These are phyloP conservation scores for Vigna radiata DNA, from an alignment of 306 rosid species.

Conservation along the genomic window DNA sequence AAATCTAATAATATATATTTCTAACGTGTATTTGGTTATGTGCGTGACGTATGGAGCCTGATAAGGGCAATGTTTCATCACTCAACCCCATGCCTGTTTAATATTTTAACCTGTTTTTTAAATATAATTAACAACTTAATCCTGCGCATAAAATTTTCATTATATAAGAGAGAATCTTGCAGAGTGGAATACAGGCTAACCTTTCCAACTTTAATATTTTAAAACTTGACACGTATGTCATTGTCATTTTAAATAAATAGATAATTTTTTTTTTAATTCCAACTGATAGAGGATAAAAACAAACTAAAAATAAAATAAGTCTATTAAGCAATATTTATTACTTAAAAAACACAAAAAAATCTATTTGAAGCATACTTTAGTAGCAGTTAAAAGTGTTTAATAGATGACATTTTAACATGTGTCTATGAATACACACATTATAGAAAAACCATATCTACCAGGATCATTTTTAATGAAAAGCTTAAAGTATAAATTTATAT, in stretches of 20 bases:
- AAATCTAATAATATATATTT: neutral
- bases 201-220: neutral
- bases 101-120: neutral
- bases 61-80: slow-evolving; percentile 7
- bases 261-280: too few species aligned
- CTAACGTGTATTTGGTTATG: neutral
- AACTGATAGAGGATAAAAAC: too few species aligned
- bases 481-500: neutral
- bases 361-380: neutral
- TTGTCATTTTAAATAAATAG: too few species aligned
- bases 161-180: neutral
- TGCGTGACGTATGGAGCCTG: slow-evolving; percentile 13
- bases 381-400: neutral
- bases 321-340: neutral
- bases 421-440: neutral
- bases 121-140: neutral
- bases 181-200: neutral
- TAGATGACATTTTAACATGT: neutral
- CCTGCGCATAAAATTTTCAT: neutral
- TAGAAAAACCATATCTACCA: too few species aligned
- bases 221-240: neutral
- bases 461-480: neutral
- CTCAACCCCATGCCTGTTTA: neutral
- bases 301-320: too few species aligned
- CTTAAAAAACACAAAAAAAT: neutral